These are phyloP conservation scores for Datisca glomerata DNA, from an alignment of 306 rosid genomes.

Conservation along the genomic window DNA sequence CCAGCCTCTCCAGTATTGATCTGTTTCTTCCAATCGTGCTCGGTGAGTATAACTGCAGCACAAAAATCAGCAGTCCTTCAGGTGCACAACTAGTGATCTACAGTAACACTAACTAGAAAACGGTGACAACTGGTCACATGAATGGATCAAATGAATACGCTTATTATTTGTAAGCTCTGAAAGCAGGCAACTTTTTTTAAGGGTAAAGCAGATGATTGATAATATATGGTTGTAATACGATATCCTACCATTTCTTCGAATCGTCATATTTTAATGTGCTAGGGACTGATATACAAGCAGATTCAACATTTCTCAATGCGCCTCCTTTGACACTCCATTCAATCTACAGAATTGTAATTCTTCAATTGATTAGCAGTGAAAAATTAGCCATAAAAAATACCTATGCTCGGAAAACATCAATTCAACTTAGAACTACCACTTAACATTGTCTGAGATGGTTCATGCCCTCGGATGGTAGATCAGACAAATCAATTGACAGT, in stretches of 20 bases:
- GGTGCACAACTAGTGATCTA: conserved; percentile 11
- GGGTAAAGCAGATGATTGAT: conserved; percentile 2
- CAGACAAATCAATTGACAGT: no score
- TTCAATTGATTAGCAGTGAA: conserved; percentile 10
- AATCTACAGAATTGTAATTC: conserved; percentile 38
- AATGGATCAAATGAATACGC: conserved; percentile 7
- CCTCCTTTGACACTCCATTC: conserved; percentile 85
- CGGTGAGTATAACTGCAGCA: conserved; percentile 72
- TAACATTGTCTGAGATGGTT: no score
- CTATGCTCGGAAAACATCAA: conserved; percentile 5
- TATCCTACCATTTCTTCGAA: conserved; percentile 81
- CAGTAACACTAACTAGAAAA: neutral
- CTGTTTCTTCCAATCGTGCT: conserved; percentile 70
- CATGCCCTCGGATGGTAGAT: no score
- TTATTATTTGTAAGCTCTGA: no score
- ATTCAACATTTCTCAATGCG: conserved; percentile 66
- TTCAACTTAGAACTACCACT: conserved; percentile 12
- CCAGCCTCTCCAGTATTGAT: conserved; percentile 97
- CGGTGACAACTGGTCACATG: conserved; percentile 12
- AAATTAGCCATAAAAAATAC: conserved; percentile 14
- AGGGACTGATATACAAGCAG: conserved; percentile 90
- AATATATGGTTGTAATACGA: no score
- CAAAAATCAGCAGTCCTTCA: conserved; percentile 19
- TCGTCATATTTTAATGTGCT: conserved; percentile 71
- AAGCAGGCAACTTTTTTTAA: no score